Conservation (phyloP, 148 eudicot genomes). For the Spergularia bocconei region DNA sequence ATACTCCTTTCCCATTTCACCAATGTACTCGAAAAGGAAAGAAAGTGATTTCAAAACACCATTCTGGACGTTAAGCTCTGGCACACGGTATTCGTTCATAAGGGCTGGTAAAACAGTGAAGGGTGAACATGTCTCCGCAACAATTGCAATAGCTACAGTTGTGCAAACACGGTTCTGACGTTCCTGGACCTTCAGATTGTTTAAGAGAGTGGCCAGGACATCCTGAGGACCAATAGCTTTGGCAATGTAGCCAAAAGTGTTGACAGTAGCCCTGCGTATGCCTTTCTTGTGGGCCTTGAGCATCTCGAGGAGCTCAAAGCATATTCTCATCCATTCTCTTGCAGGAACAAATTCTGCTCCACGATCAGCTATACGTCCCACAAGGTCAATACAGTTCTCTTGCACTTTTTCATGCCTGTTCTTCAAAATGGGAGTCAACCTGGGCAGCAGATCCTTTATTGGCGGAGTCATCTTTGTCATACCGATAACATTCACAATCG, state of each 20-base stretch:
- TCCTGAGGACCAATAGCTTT: constrained; percentile 98
- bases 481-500: constrained; percentile 91
- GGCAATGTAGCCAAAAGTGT: constrained; percentile 93
- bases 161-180: constrained; percentile 7
- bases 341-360: constrained; percentile 98
- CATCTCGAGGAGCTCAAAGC: constrained; percentile 97
- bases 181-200: constrained; percentile 71
- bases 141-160: too few relatives aligned
- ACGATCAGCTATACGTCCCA: constrained; percentile 92
- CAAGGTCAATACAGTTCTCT: constrained; percentile 95
- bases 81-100: too few relatives aligned
- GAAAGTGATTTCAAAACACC: constrained; percentile 44
- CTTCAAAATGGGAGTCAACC: constrained; percentile 85
- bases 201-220: constrained; percentile 78
- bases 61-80: too few relatives aligned
- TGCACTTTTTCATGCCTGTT: constrained; percentile 97
- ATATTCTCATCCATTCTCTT: constrained; percentile 96
- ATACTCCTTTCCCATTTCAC: constrained; percentile 96
- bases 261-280: constrained; percentile 88
- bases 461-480: constrained; percentile 99
- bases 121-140: constrained; percentile 52
- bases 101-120: constrained; percentile 38
- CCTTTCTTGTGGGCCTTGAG: constrained; percentile 98
- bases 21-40: constrained; percentile 87
- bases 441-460: constrained; percentile 86